A percentile compares a stretch with the other conserved stretches of the same genome.
Conservation (phyloP, 2,329 filamentous ascomycete species). For the Diaporthe ampelina region DNA sequence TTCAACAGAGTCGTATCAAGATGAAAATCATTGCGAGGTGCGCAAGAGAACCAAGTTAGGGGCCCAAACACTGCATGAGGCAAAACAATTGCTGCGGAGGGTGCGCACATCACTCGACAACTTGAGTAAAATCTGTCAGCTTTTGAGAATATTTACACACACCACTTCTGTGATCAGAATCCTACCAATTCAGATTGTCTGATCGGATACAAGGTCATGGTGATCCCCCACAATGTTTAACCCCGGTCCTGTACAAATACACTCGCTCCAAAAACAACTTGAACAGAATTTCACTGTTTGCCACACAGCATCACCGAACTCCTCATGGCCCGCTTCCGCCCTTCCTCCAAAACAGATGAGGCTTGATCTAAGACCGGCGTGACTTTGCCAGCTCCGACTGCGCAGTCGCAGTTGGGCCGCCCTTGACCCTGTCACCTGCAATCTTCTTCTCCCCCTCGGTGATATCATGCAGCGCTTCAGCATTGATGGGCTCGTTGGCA, state of each 20-base stretch:
- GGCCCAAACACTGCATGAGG: background rate
- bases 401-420: constrained; percentile 55
- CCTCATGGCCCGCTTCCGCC: background rate
- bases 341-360: background rate
- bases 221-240: background rate
- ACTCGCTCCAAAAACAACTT: background rate
- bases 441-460: constrained; percentile 57
- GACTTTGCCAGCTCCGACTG: constrained; percentile 50
- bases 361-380: background rate
- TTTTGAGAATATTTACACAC: background rate
- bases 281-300: background rate
- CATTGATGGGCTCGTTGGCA: constrained; percentile 50
- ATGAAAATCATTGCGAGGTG: background rate
- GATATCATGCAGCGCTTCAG: constrained; percentile 55
- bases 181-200: background rate
- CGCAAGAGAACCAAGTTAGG: background rate
- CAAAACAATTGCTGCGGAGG: background rate
- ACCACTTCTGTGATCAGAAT: background rate
- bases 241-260: background rate
- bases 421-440: constrained; percentile 52
- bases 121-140: background rate
- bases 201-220: background rate
- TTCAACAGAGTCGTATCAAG: background rate
- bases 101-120: background rate
- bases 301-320: background rate